Conservation (phyloP, 2,329 filamentous ascomycete genomes). For the Didymella sp. region DNA sequence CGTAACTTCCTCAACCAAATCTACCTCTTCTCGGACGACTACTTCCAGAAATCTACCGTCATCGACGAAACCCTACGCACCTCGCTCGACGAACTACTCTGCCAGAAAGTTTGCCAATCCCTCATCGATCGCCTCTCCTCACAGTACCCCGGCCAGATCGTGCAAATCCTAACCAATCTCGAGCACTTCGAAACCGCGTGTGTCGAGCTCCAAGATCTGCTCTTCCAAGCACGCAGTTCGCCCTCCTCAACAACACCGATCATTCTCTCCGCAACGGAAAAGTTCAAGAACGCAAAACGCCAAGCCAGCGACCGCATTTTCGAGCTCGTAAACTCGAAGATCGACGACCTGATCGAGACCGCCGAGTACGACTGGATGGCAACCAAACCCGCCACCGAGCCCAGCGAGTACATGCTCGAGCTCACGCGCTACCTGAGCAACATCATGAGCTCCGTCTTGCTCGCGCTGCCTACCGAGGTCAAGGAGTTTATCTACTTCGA, state of each 20-base stretch:
- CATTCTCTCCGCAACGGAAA: constrained; percentile 79
- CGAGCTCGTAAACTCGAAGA: constrained; percentile 97
- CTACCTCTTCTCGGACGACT: constrained; percentile 95
- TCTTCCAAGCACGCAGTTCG: constrained; percentile 84
- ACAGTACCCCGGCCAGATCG: constrained; percentile 96
- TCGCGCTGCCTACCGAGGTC: constrained; percentile 92
- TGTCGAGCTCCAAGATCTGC: constrained; percentile 82
- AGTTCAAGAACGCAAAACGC: constrained; percentile 91
- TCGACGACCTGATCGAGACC: constrained; percentile 95
- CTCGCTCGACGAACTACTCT: constrained; percentile 92
- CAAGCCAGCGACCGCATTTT: constrained; percentile 97
- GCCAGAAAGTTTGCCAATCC: constrained; percentile 87
- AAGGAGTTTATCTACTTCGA: constrained; percentile 99
- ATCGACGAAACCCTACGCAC: constrained; percentile 91
- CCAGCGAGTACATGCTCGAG: constrained; percentile 94
- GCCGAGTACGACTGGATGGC: constrained; percentile 93
- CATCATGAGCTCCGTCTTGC: constrained; percentile 93
- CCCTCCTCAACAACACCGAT: constrained; percentile 81
- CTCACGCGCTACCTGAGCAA: constrained; percentile 91
- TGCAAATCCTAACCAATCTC: constrained; percentile 96
- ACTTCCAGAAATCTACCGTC: constrained; percentile 87
- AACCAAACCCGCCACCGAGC: constrained; percentile 69
- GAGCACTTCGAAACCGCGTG: constrained; percentile 97
- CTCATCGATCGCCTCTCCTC: constrained; percentile 87
- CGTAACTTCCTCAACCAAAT: constrained; percentile 98